Percentiles rank a stretch among this genome's conserved stretches.
phyloP scores from a whole-genome alignment of 1,284 basidiomycete species.

The Omphalotus olearius region DNA sequence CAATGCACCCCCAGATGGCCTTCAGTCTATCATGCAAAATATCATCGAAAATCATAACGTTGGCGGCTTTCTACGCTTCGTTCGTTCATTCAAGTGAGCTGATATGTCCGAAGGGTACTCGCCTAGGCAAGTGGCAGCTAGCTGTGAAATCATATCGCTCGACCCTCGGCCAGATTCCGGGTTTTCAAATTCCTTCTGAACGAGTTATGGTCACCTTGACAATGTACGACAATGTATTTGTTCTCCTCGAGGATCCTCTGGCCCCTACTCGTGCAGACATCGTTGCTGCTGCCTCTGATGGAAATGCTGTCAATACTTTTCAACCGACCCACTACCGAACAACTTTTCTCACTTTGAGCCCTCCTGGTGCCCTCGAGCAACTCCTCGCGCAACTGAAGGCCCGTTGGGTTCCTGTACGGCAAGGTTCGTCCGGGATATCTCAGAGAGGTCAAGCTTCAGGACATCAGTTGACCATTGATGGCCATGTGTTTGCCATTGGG shows the following conservation, averaged over 20 bases:
- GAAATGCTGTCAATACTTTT: conserved; percentile 30
- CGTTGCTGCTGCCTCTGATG: conserved; percentile 37
- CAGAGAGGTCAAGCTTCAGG: conserved; percentile 47
- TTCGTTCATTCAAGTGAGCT: conserved; percentile 17
- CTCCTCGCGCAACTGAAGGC: conserved; percentile 66
- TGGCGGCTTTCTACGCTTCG: conserved; percentile 18
- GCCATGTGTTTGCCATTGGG: conserved; percentile 65
- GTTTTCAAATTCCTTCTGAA: conserved; percentile 48
- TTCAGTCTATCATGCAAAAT: conserved; percentile 64
- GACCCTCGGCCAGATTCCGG: conserved; percentile 48
- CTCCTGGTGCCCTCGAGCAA: conserved; percentile 69
- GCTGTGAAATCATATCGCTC: conserved; percentile 71
- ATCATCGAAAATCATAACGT: conserved; percentile 69
- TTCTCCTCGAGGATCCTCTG: conserved; percentile 66
- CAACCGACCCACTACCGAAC: conserved; percentile 66
- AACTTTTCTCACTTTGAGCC: conserved; percentile 68
- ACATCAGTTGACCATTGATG: conserved; percentile 67
- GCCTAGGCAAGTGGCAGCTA: conserved; percentile 57
- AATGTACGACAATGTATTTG: conserved; percentile 75
- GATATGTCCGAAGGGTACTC: conserved; percentile 5
- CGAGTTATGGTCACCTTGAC: conserved; percentile 69
- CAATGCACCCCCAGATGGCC: conserved; percentile 67
- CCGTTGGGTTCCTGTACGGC: conserved; percentile 67
- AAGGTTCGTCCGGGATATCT: conserved; percentile 35
- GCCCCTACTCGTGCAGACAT: conserved; percentile 64